Conservation (phyloP, 257 asterid species). For the Solanum virginianum region DNA sequence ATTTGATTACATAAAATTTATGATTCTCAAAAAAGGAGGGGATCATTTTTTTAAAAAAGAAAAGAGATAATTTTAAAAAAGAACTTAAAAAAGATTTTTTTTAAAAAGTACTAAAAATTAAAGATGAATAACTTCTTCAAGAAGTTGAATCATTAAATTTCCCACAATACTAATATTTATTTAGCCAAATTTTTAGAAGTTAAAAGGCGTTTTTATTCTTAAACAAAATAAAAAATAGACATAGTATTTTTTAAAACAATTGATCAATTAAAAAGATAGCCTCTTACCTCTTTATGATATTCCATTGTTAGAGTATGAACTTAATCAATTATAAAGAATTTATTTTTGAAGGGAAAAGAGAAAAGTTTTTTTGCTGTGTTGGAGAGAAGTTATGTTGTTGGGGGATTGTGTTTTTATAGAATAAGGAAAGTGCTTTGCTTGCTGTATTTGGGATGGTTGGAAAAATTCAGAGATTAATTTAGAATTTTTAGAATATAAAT, state of each 20-base stretch:
- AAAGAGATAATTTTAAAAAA: no score
- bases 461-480: no score
- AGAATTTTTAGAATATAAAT: no score
- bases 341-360: background rate
- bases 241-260: background rate
- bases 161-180: background rate
- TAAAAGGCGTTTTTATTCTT: no score
- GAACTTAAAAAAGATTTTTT: no score
- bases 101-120: no score
- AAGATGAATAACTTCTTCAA: background rate
- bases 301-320: background rate
- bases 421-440: background rate
- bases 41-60: no score
- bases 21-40: no score
- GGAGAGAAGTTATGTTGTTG: background rate
- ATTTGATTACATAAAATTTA: no score
- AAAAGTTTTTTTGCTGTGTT: no score
- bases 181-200: background rate
- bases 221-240: no score
- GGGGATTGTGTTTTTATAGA: background rate
- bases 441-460: background rate
- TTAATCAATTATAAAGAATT: background rate
- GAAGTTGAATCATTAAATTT: background rate
- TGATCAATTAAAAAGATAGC: background rate
- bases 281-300: background rate